These are phyloP conservation scores for Cercospora canescens DNA, from an alignment of 2,329 filamentous ascomycete species.

Conservation along the genomic window DNA sequence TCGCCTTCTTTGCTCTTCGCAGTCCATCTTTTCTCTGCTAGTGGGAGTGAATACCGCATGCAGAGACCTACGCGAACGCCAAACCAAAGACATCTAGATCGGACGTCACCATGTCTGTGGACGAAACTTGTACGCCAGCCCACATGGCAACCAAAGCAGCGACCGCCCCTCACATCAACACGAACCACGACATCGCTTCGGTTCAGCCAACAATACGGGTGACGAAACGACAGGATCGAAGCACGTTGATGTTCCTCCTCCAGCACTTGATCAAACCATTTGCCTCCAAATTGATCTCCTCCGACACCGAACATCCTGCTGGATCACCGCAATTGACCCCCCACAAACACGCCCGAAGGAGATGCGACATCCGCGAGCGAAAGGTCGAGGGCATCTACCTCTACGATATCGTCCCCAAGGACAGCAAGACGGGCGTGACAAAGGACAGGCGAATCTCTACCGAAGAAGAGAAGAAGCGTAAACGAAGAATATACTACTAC, in stretches of 20 bases:
- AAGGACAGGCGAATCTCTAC: background rate
- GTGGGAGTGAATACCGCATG: background rate
- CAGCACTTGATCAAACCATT: slow-evolving; percentile 42
- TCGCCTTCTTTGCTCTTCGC: background rate
- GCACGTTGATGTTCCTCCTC: slow-evolving; percentile 37
- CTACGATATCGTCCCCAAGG: slow-evolving; percentile 43
- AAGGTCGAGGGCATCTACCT: slow-evolving; percentile 46
- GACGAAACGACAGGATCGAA: slow-evolving; percentile 41
- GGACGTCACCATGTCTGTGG: background rate
- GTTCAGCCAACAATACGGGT: slow-evolving; percentile 33
- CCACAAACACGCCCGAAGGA: slow-evolving; percentile 35
- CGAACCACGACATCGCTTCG: background rate
- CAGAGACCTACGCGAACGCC: background rate
- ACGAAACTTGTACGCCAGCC: background rate
- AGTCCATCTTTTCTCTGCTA: background rate
- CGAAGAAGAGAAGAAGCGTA: slow-evolving; percentile 15
- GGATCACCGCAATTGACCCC: slow-evolving; percentile 44
- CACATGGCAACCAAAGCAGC: background rate
- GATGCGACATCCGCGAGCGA: slow-evolving; percentile 43
- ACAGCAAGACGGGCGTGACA: background rate
- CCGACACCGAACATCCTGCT: slow-evolving; percentile 33
- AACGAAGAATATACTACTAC: slow-evolving; percentile 55
- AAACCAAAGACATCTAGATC: background rate
- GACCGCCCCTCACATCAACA: background rate
- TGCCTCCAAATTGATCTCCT: slow-evolving; percentile 38